A percentile compares a stretch with the other conserved stretches of the same genome.
Conservation (phyloP, 306 rosid species). For the Gleditsia sinensis region DNA sequence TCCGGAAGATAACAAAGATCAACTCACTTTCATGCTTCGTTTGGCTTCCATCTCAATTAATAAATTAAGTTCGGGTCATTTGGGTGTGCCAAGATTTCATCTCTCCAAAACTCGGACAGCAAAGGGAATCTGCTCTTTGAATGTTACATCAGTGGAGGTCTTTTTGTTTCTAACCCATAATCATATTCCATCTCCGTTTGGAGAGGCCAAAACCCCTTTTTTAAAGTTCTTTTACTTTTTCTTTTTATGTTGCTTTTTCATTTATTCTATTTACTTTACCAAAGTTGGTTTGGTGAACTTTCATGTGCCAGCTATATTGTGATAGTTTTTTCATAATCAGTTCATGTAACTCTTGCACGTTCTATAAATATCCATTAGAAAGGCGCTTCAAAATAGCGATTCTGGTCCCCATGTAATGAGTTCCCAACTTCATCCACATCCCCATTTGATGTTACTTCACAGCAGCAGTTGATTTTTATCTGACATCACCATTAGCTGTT, state of each 20-base stretch:
- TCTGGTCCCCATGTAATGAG: background rate
- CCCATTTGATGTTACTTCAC: background rate
- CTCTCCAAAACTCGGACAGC: slow-evolving; percentile 25
- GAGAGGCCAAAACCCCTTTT: background rate
- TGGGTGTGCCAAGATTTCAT: slow-evolving; percentile 23
- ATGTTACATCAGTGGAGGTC: slow-evolving; percentile 57
- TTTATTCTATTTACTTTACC: background rate
- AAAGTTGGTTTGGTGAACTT: background rate
- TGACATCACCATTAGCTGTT: background rate
- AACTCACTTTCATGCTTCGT: slow-evolving; percentile 20
- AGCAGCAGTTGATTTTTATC: background rate
- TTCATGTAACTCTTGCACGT: background rate
- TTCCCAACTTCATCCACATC: background rate
- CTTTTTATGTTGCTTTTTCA: background rate
- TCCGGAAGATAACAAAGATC: slow-evolving; percentile 21
- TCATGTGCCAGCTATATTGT: background rate
- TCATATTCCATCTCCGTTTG: background rate
- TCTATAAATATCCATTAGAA: background rate
- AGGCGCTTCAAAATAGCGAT: background rate
- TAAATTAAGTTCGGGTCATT: background rate
- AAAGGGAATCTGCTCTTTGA: slow-evolving; percentile 46
- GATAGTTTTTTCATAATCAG: background rate
- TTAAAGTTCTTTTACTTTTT: background rate
- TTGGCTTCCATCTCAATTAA: background rate
- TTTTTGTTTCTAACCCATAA: slow-evolving; percentile 16